Evolutionary conservation across 192 early-diverging fungal species (phyloP).

Genomic region (Coemansia sp.): DNA sequence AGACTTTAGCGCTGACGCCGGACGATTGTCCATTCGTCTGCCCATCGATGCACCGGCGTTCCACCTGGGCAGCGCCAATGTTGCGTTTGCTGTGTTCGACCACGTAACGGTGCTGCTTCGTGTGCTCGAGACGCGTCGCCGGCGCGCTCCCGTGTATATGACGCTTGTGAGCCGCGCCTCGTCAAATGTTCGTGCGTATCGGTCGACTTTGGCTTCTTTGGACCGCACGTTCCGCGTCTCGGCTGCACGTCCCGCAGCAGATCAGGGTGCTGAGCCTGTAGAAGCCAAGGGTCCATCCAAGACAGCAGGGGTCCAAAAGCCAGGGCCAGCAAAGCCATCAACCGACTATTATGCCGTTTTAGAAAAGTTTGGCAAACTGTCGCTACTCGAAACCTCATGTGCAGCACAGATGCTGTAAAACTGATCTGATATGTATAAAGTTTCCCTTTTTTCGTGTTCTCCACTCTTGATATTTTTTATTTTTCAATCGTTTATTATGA

Average conservation of each 20-base stretch:
- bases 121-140: constrained; percentile 60
- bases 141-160: constrained; percentile 66
- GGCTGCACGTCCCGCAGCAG: constrained; percentile 5
- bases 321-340: constrained; percentile 6
- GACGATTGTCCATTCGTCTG: constrained; percentile 23
- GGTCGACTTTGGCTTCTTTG: constrained; percentile 20
- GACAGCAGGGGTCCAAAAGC: neutral
- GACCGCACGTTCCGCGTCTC: constrained; percentile 27
- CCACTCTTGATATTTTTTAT: neutral
- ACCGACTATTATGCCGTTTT: constrained; percentile 48
- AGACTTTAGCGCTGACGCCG: constrained; percentile 46
- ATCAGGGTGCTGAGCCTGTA: neutral
- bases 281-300: no score
- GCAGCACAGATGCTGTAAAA: constrained; percentile 17
- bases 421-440: neutral
- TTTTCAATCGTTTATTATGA: neutral
- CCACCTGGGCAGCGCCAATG: constrained; percentile 32
- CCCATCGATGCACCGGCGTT: constrained; percentile 33
- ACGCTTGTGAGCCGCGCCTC: constrained; percentile 56
- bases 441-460: neutral
- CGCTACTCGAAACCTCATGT: constrained; percentile 36
- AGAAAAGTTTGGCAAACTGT: constrained; percentile 53
- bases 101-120: constrained; percentile 61
- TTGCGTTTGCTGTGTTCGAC: constrained; percentile 64
- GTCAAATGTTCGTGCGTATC: constrained; percentile 14